Percentiles rank a stretch among this genome's conserved stretches.
Evolutionary conservation across 179 eudicot genomes (phyloP).

Genomic region (Camellia oleifera): DNA sequence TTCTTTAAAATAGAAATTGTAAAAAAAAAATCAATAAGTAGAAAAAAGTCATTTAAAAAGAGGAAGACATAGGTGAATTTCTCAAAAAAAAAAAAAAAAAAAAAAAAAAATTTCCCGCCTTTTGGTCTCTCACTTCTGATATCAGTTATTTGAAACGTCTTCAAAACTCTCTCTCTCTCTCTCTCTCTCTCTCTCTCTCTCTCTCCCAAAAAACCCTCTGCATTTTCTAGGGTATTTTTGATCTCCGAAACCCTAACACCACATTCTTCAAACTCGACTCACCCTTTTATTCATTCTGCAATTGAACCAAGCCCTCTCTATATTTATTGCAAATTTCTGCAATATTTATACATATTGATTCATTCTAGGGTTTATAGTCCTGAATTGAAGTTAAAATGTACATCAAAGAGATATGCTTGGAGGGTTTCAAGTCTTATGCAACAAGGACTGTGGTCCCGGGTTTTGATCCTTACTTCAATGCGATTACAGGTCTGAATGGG

Average conservation of each 20-base stretch:
- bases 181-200: too few species aligned
- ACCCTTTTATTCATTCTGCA: not conserved
- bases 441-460: constrained; percentile 87
- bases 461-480: constrained; percentile 91
- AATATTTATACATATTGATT: too few species aligned
- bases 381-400: constrained; percentile 45
- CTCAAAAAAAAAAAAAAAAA: too few species aligned
- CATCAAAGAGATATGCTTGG: constrained; percentile 84
- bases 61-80: too few species aligned
- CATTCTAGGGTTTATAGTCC: constrained; percentile 24
- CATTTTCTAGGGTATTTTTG: not conserved
- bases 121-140: too few species aligned
- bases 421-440: constrained; percentile 98
- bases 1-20: too few species aligned
- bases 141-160: too few species aligned
- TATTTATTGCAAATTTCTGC: not conserved
- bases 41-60: too few species aligned
- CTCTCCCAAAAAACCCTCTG: not conserved
- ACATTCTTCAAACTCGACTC: not conserved
- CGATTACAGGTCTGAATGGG: constrained; percentile 93
- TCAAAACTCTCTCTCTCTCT: too few species aligned
- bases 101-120: too few species aligned
- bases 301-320: not conserved
- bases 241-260: constrained; percentile 5
- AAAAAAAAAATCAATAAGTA: too few species aligned